Evolutionary conservation across 2,329 filamentous ascomycete species (phyloP).

Genomic region (Teratosphaeriaceae sp.): DNA sequence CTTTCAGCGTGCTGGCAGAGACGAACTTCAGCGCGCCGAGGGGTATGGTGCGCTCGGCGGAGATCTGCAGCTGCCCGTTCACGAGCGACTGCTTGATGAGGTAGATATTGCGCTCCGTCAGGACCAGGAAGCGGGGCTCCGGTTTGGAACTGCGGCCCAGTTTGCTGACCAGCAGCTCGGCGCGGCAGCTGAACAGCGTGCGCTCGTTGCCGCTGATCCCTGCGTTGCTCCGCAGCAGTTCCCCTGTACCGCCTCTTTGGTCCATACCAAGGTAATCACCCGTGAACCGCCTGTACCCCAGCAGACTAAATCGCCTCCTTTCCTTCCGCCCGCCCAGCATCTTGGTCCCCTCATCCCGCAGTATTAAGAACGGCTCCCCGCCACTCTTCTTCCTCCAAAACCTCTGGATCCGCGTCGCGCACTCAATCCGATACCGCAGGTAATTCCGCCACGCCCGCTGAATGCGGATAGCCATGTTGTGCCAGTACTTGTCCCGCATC

Average conservation of each 20-base stretch:
- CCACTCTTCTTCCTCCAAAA: conserved; percentile 94
- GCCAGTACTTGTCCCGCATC: conserved; percentile 97
- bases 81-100: conserved; percentile 78
- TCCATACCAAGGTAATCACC: conserved; percentile 92
- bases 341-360: conserved; percentile 81
- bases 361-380: conserved; percentile 79
- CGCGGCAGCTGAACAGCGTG: conserved; percentile 82
- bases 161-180: conserved; percentile 84
- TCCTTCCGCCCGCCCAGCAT: conserved; percentile 83
- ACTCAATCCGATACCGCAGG: conserved; percentile 84
- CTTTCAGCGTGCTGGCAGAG: conserved; percentile 70
- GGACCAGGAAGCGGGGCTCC: conserved; percentile 73
- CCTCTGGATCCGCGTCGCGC: conserved; percentile 85
- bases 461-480: conserved; percentile 98
- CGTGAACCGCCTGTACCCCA: conserved; percentile 86
- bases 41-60: conserved; percentile 73
- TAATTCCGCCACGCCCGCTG: conserved; percentile 97
- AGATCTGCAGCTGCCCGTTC: conserved; percentile 74
- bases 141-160: conserved; percentile 95
- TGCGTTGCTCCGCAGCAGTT: conserved; percentile 70
- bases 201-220: conserved; percentile 63
- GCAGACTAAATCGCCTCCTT: conserved; percentile 78
- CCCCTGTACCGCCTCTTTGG: conserved; percentile 70
- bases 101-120: conserved; percentile 78
- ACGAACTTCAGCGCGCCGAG: conserved; percentile 86